Evolutionary conservation across 2,329 filamentous ascomycete genomes (phyloP), one percentile per base, ranked within the genome.

Genomic region (Cladosporium cucumerinum): DNA sequence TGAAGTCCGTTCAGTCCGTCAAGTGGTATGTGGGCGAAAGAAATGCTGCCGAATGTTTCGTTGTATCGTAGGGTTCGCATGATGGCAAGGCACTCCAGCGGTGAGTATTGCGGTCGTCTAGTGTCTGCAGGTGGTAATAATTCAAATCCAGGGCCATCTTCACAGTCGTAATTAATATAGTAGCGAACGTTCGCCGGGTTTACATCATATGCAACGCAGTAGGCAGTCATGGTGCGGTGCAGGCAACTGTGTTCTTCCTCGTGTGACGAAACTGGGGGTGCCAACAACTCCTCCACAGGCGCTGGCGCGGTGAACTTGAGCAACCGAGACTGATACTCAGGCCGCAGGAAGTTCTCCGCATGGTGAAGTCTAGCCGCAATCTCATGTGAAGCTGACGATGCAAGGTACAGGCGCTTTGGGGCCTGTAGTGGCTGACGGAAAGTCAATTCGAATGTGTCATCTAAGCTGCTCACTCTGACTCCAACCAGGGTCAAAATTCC

Each of bases 61-160:
- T 91, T 91, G 75, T 90, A 91, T 48, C 89, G 84, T 61, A 91
- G 75, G 11, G 89, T 82, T 66, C 88, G 82, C 80, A 90, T 84
- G n/a, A 91, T 83, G 5, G 89, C 87, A 32, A 91, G 81, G n/a
- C 91, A 77, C 72, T 91, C 89, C 26, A 87, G 73, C 5, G 82
- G 79, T 2, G 80, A 82, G 71, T 91, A 91, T 43, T 83, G 82
- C 14, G 77, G 77, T 57, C 81, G 78, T 54, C 80, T 78, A 11
- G 80, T 76, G 57, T 81, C 80, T 23, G 82, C 80, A 2, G 88
- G 86, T 23, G 82, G 83, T 8, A 89, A 79, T 10, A 91, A 80
- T 67, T 84, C 82, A 72, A 91, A 91, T 39, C 85, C 84, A 5
- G 89, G 89, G 32, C 83, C 84, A 77, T 91, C 88, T 73, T 91